Percentiles rank a stretch among this genome's conserved stretches.
phyloP scores from a whole-genome alignment of 1,284 basidiomycete species.

The Phellinidium pouzarii region DNA sequence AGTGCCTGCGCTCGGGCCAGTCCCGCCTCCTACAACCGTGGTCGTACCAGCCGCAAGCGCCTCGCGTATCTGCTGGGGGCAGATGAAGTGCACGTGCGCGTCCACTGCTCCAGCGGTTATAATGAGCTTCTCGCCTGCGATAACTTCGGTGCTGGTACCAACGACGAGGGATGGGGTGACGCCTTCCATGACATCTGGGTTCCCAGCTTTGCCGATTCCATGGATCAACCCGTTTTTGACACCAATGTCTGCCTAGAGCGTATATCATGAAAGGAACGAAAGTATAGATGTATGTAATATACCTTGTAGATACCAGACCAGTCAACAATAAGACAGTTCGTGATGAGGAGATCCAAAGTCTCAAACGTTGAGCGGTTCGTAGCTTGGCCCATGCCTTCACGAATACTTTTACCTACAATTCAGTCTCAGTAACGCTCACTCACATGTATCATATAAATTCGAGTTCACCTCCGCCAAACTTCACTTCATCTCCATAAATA shows the following conservation, averaged over 20 bases:
- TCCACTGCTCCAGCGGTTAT: slow-evolving; percentile 93
- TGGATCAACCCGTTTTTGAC: slow-evolving; percentile 80
- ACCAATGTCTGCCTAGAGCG: slow-evolving; percentile 87
- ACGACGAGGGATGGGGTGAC: slow-evolving; percentile 74
- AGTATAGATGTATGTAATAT: slow-evolving; percentile 10
- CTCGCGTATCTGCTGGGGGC: slow-evolving; percentile 81
- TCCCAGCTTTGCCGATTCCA: slow-evolving; percentile 95
- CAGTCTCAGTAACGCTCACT: slow-evolving; percentile 2
- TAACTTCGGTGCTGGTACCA: slow-evolving; percentile 87
- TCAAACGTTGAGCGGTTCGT: slow-evolving; percentile 64
- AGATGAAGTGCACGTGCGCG: slow-evolving; percentile 91
- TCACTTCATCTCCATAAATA: slow-evolving; percentile 90
- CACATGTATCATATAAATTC: slow-evolving; percentile 4
- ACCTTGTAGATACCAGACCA: slow-evolving; percentile 96
- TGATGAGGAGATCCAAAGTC: slow-evolving; percentile 87
- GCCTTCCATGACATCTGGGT: slow-evolving; percentile 88
- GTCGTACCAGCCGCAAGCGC: slow-evolving; percentile 72
- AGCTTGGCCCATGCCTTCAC: slow-evolving; percentile 97
- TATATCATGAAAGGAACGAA: not conserved
- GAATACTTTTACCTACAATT: slow-evolving; percentile 75
- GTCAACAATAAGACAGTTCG: slow-evolving; percentile 91
- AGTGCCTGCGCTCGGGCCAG: slow-evolving; percentile 86
- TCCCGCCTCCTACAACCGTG: slow-evolving; percentile 89
- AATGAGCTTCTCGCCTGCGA: slow-evolving; percentile 92
- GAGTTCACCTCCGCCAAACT: slow-evolving; percentile 85